Base-by-base conservation (phyloP, 306 rosid genomes). In the Alnus rubra region DNA sequence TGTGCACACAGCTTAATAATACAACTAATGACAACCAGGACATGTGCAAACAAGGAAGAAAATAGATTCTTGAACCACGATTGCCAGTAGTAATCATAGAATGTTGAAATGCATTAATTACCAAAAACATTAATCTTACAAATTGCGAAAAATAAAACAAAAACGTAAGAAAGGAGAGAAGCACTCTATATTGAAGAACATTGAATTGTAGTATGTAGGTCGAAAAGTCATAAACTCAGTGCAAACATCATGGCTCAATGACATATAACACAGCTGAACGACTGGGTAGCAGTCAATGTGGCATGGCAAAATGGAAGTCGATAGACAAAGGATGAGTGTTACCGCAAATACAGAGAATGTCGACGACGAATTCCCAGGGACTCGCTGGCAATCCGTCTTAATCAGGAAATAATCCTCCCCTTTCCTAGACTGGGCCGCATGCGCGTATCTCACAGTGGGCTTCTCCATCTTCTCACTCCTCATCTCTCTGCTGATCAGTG, bases 381-480 rank as follows among this genome's bases (percentile, higher is more conserved):
- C 88, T 63, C 98, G 84, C 76, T 85, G 96, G 79, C 96, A 92
- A 79, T 92, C 98, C 4, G 97, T 87, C 86, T 91, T 95, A 33
- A 90, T 60, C 15, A 95, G 85, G 78, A 87, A 95, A 82, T 87
- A 95, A 81, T 95, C 98, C 69, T 92, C 98, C 75, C 98, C 98
- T 81, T 95, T 95, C 84, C 74, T 92, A 76, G 98, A 92, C 80
- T 92, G 97, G 74, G 94, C 97, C 10, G 98, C 98, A 77, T 89
- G 88, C 0, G 98, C 98, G 81, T 79, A 82, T 76, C 91, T 90
- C 69, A 95, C 81, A 59, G 86, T 91, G 4, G 98, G 98, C 80
- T 92, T 95, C 83, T 90, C 98, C 97, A 92, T 87, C 90, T 82
- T 95, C 92, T 92, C 98, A 77, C 71, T 91, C 91, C 85, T 92